These are phyloP conservation scores for Prunus davidiana DNA, from an alignment of 306 rosid genomes.

Conservation along the genomic window DNA sequence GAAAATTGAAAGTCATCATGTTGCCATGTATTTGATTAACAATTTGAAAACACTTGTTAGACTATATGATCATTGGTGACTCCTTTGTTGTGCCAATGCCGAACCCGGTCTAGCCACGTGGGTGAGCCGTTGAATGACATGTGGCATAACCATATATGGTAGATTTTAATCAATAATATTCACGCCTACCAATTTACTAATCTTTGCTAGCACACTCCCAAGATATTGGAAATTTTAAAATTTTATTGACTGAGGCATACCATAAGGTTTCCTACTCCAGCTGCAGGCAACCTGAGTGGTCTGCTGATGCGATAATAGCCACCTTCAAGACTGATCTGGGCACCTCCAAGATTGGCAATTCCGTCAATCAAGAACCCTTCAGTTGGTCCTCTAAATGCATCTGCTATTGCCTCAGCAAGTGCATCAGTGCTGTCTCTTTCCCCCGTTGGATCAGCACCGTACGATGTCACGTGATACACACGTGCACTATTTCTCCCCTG, in stretches of 20 bases:
- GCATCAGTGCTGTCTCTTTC: conserved; percentile 71
- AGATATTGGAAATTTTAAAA: background rate
- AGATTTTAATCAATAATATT: background rate
- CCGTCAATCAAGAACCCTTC: conserved; percentile 55
- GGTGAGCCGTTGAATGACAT: conserved; percentile 1
- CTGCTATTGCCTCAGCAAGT: conserved; percentile 56
- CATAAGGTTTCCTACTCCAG: conserved; percentile 71
- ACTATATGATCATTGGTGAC: background rate
- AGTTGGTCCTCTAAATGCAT: conserved; percentile 38
- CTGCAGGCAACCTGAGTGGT: conserved; percentile 51
- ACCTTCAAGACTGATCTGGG: conserved; percentile 64
- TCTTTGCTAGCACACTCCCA: no score
- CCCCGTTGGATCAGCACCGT: conserved; percentile 90
- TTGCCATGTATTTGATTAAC: background rate
- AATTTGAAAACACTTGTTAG: background rate
- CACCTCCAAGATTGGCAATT: conserved; percentile 74
- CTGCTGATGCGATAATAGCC: conserved; percentile 63
- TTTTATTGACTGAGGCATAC: conserved; percentile 31
- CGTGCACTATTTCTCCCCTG: conserved; percentile 44
- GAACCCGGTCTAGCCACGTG: no score
- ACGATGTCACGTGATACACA: conserved; percentile 57
- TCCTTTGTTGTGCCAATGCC: no score
- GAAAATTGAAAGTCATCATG: background rate
- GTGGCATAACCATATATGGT: background rate
- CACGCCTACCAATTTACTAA: no score